Percentiles rank a stretch among this genome's conserved stretches.
These are phyloP conservation scores for Fusarium domesticum DNA, from an alignment of 2,329 filamentous ascomycete species.

Conservation along the genomic window DNA sequence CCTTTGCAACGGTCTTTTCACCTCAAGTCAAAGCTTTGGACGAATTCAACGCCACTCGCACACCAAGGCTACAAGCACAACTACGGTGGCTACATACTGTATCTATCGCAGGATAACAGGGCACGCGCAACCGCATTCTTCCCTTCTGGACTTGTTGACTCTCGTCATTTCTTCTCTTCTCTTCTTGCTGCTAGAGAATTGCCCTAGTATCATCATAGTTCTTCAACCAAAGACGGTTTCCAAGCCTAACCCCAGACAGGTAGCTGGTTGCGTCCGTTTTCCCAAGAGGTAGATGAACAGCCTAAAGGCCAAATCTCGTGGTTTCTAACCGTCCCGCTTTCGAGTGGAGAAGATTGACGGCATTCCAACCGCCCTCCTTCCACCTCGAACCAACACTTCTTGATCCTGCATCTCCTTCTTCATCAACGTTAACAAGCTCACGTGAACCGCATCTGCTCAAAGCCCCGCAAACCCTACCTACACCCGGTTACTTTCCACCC, in stretches of 20 bases:
- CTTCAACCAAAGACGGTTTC: background rate
- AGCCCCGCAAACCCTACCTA: background rate
- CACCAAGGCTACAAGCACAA: background rate
- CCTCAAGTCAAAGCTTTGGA: background rate
- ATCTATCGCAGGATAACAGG: too few relatives aligned
- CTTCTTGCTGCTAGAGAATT: background rate
- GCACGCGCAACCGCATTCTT: background rate
- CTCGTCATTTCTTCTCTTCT: background rate
- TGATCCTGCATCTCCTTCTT: constrained; percentile 10
- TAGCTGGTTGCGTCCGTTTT: constrained; percentile 12
- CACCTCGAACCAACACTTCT: constrained; percentile 11
- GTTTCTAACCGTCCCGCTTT: constrained; percentile 17
- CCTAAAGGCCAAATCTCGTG: constrained; percentile 14
- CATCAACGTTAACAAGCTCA: constrained; percentile 1
- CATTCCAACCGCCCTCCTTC: constrained; percentile 19
- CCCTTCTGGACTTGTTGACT: too few relatives aligned
- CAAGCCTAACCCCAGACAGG: constrained; percentile 3
- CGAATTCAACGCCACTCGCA: background rate
- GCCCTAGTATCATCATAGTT: background rate
- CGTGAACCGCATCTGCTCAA: background rate
- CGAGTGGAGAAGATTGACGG: constrained; percentile 28
- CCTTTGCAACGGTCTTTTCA: background rate
- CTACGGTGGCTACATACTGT: too few relatives aligned
- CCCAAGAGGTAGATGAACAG: constrained; percentile 7
- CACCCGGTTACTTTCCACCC: background rate